Evolutionary conservation across 345 rosid species (phyloP).

Genomic region (Microthlaspi erraticum): DNA sequence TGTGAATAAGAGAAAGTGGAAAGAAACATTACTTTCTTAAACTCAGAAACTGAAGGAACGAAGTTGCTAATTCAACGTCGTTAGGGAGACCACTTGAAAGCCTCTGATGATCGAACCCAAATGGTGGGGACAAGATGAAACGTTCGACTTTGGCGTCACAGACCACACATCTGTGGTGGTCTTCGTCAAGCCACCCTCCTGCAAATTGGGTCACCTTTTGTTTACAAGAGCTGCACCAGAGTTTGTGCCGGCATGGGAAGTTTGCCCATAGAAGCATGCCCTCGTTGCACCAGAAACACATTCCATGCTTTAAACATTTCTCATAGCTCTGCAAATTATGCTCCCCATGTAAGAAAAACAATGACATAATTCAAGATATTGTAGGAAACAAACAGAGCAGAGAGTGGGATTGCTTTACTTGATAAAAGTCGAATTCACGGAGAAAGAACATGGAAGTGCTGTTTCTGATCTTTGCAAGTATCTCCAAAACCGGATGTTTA

Average conservation of each 20-base stretch:
- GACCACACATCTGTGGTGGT: slow-evolving; percentile 70
- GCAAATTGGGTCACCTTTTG: slow-evolving; percentile 44
- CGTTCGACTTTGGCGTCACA: slow-evolving; percentile 65
- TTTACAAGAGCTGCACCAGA: slow-evolving; percentile 78
- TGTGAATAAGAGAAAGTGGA: background rate
- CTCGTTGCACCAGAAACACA: slow-evolving; percentile 72
- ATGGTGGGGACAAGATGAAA: slow-evolving; percentile 45
- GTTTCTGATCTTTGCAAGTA: slow-evolving; percentile 54
- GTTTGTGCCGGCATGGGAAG: slow-evolving; percentile 71
- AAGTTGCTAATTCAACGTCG: slow-evolving; percentile 26
- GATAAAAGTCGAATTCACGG: slow-evolving; percentile 74
- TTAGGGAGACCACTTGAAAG: slow-evolving; percentile 12
- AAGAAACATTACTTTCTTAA: slow-evolving; percentile 17
- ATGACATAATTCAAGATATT: background rate
- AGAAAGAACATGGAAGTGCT: slow-evolving; percentile 58
- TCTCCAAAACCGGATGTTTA: slow-evolving; percentile 62
- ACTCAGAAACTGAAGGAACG: slow-evolving; percentile 28
- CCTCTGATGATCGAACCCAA: slow-evolving; percentile 29
- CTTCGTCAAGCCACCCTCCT: slow-evolving; percentile 11
- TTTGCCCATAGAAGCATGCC: slow-evolving; percentile 58
- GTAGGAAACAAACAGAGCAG: background rate
- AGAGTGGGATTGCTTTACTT: slow-evolving; percentile 49
- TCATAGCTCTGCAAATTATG: slow-evolving; percentile 52
- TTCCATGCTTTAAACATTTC: slow-evolving; percentile 45
- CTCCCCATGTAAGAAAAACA: background rate